phyloP scores from a whole-genome alignment of 2,329 filamentous ascomycete genomes.

The Coleophoma eucalyptorum region DNA sequence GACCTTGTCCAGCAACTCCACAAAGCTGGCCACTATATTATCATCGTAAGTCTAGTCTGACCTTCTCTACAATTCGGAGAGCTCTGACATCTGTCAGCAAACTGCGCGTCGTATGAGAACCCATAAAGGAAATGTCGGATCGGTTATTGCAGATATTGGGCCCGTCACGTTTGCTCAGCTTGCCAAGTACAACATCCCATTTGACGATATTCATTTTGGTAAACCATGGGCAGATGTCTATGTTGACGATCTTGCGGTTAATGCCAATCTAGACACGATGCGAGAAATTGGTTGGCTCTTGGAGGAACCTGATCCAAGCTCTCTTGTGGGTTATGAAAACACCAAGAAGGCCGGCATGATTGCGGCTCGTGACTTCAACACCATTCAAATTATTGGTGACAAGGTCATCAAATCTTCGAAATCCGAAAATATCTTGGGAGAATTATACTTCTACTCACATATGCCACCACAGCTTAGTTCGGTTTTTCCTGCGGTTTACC shows the following conservation, averaged over 20 bases:
- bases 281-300: slow-evolving; percentile 27
- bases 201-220: slow-evolving; percentile 26
- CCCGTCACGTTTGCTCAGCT: slow-evolving; percentile 23
- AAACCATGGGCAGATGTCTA: slow-evolving; percentile 28
- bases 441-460: slow-evolving; percentile 29
- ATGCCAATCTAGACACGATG: slow-evolving; percentile 25
- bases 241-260: slow-evolving; percentile 21
- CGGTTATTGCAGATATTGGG: slow-evolving; percentile 23
- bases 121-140: slow-evolving; percentile 23
- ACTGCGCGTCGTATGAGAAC: slow-evolving; percentile 26
- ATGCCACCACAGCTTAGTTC: slow-evolving; percentile 18
- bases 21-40: slow-evolving; percentile 27
- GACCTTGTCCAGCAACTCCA: slow-evolving; percentile 24
- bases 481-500: slow-evolving; percentile 21
- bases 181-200: slow-evolving; percentile 23
- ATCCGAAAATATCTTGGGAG: slow-evolving; percentile 26
- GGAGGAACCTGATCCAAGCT: slow-evolving; percentile 16
- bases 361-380: slow-evolving; percentile 27
- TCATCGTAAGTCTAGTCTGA: slow-evolving; percentile 18
- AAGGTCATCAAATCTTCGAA: slow-evolving; percentile 28
- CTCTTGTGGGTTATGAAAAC: slow-evolving; percentile 12
- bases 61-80: too few relatives aligned
- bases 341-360: slow-evolving; percentile 24
- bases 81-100: slow-evolving; percentile 11
- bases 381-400: slow-evolving; percentile 25